phyloP scores from a whole-genome alignment of 805 yeast genomes.

The Candida ulmi region DNA sequence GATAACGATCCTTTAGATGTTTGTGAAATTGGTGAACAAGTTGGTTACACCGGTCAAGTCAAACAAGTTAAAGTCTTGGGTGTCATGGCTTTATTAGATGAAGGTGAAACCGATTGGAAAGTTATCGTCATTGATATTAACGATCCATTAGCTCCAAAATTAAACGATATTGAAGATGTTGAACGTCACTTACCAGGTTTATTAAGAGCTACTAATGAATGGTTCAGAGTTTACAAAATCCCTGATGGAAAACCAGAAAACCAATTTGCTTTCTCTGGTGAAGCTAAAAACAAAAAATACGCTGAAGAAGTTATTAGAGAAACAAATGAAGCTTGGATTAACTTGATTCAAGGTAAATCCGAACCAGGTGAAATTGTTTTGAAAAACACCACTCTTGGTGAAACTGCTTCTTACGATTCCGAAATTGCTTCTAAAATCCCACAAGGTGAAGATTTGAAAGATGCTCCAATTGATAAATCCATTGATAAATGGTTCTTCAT shows the following conservation, averaged over 20 bases:
- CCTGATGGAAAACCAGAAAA: conserved; percentile 80
- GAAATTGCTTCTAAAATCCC: conserved; percentile 44
- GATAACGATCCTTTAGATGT: conserved; percentile 96
- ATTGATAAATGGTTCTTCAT: conserved; percentile 97
- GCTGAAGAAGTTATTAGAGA: conserved; percentile 78
- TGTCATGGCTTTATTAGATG: conserved; percentile 75
- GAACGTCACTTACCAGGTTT: conserved; percentile 65
- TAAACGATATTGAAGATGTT: conserved; percentile 65
- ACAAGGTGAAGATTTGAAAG: conserved; percentile 54
- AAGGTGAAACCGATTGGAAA: conserved; percentile 98
- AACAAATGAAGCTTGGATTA: conserved; percentile 77
- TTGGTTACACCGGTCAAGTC: conserved; percentile 57
- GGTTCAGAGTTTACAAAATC: conserved; percentile 82
- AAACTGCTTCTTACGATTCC: conserved; percentile 46
- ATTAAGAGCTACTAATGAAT: conserved; percentile 57
- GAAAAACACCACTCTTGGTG: conserved; percentile 62
- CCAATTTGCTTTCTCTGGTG: conserved; percentile 69
- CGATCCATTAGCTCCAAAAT: conserved; percentile 57
- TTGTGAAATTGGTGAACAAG: conserved; percentile 60
- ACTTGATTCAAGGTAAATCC: conserved; percentile 55
- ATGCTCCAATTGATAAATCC: conserved; percentile 90
- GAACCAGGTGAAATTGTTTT: conserved; percentile 62
- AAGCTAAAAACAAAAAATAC: conserved; percentile 76
- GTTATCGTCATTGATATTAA: conserved; percentile 61
- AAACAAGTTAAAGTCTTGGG: conserved; percentile 68